Evolutionary conservation across 1,284 basidiomycete genomes (phyloP), one percentile per base, ranked within the genome.

Genomic region (Microbotryum saponariae): DNA sequence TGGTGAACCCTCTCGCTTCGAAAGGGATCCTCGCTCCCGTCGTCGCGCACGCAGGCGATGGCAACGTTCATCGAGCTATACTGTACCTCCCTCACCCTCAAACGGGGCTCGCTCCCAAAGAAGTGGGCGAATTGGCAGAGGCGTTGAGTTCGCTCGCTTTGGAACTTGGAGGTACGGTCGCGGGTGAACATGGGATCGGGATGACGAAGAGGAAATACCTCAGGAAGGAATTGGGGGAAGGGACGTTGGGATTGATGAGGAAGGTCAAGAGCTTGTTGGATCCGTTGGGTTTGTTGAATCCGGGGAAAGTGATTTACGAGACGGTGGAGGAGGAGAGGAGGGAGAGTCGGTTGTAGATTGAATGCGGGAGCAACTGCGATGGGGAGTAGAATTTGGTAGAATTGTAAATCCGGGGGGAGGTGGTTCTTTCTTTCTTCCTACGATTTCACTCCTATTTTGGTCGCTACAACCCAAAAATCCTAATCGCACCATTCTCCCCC

Each of bases 181-280:
- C 65, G 16, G 59, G 66, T 16, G 90, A 92, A 73, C 90, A 92
- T 72, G 90, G 90, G 2, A 84, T 91, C 23, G 88, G 89, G 1
- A 74, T 89, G 18, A 88, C 60, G 14, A 63, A 64, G 31, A 56
- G 82, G 69, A 82, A 77, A 65, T 79, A 78, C 63, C 80, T 92
- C 3, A 74, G 78, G 29, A 79, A 82, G 51, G 90, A 93, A 74
- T 81, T 93, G 6, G 89, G 89, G 1, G 78, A 79, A 58, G 83
- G 83, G 4, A 91, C 89, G 0, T 84, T 91, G 18, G 81, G 83
- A 54, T 76, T 91, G 21, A 91, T 92, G 89, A 83, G 82, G 75
- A 82, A 79, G 7, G 80, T 91, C 66, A 93, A 91, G 75, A 76
- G 76, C 47, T 80, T 83, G 3, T 78, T 91, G 27, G 89, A 91